phyloP scores from a whole-genome alignment of 73 alveolate species.

The Breviolum minutum region DNA sequence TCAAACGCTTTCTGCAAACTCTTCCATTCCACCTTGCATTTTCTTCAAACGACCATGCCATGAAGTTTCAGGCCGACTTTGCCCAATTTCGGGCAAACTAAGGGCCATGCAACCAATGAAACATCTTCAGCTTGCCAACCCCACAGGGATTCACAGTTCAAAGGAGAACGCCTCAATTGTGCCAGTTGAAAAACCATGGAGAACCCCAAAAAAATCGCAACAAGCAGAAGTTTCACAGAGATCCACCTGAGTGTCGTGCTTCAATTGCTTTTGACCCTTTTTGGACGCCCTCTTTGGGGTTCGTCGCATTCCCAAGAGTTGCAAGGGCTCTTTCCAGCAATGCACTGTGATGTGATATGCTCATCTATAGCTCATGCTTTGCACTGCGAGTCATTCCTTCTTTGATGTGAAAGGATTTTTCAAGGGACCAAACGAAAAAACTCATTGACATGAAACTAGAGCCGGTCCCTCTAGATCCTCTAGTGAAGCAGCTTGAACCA shows the following conservation, averaged over 20 bases:
- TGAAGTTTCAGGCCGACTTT: background rate
- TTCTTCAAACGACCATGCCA: background rate
- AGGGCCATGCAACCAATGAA: constrained; percentile 2
- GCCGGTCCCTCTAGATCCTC: too few relatives aligned
- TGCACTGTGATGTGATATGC: background rate
- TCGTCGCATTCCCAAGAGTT: background rate
- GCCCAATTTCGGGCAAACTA: background rate
- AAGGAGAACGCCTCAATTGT: constrained; percentile 34
- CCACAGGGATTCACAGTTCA: constrained; percentile 58
- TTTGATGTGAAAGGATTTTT: too few relatives aligned
- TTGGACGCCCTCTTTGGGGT: constrained; percentile 49
- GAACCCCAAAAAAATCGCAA: background rate
- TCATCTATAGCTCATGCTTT: background rate
- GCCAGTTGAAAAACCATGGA: background rate
- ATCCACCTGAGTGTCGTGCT: background rate
- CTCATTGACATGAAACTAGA: too few relatives aligned
- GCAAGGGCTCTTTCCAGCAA: background rate
- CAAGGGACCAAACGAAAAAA: too few relatives aligned
- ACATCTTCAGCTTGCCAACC: constrained; percentile 80
- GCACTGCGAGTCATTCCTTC: too few relatives aligned
- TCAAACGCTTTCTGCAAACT: constrained; percentile 59
- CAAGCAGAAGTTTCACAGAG: background rate
- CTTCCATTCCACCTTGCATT: constrained; percentile 42
- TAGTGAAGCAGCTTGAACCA: too few relatives aligned
- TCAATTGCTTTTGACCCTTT: background rate